Base-by-base conservation (phyloP, 169 alveolate species). In the Perkinsus marinus region DNA sequence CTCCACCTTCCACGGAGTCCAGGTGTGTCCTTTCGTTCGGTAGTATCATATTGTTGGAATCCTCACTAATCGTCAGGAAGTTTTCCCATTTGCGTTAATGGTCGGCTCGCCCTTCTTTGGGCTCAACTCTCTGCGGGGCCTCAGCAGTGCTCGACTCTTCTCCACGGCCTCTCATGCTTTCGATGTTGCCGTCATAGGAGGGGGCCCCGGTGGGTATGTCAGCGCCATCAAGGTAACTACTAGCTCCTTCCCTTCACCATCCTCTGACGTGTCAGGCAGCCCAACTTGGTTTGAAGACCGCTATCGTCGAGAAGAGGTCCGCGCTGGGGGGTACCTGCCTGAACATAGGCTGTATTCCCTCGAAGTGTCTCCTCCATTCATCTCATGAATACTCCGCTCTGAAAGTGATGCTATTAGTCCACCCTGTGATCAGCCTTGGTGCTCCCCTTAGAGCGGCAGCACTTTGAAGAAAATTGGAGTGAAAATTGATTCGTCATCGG, bases 341-440 rank as follows among this genome's bases (percentile, higher is more conserved):
- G 57, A 99, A 99, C 94, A 99, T 98, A 41, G 99, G 99, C 3
- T 99, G 99, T 93, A 98, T 99, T 90, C 99, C 99, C 6, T 98
- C 99, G 38, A 98, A 98, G 94, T 97, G 99, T 57, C 95, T 98
- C 92, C 97, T 98, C 39, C 97, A 97, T 93, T 97, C 98, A 43
- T 96, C 99, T 36, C 99, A 98, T 94, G 96, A 98, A 91, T 97
- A 95, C 95, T 95, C 96, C 26, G 79, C 79, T 57, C 79, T 57
- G 37, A 57, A 57, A 30, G 79, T 26, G 34, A 57, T 9, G 34
- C 79, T 26, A 57, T n/a, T n/a, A n/a, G n/a, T n/a, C n/a, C n/a
- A n/a, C n/a, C n/a, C n/a, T n/a, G n/a, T n/a, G n/a, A n/a, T n/a
- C n/a, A n/a, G n/a, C n/a, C n/a, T n/a, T n/a, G n/a, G n/a, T 79